Percentiles rank a stretch among this genome's conserved stretches.
phyloP scores from a whole-genome alignment of 495 filamentous ascomycete species.

The Tuber indicum region DNA sequence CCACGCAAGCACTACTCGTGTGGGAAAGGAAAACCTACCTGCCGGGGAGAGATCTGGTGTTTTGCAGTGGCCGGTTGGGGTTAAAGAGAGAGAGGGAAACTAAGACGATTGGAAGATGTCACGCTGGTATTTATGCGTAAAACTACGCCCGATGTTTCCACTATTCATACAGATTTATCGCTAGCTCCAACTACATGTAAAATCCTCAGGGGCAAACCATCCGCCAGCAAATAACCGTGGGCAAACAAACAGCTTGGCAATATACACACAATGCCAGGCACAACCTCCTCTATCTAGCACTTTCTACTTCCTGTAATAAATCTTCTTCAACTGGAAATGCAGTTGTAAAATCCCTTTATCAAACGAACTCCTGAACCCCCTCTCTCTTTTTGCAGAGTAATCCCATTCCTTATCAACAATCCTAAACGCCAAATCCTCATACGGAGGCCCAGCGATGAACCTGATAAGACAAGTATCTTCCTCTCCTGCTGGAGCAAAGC shows the following conservation, averaged over 20 bases:
- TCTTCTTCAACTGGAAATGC: slow-evolving; percentile 95
- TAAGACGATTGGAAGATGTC: neutral
- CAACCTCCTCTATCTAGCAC: neutral
- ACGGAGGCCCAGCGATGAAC: slow-evolving; percentile 91
- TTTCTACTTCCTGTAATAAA: slow-evolving; percentile 43
- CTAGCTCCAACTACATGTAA: neutral
- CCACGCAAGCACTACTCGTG: neutral
- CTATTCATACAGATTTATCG: neutral
- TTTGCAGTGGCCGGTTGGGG: neutral
- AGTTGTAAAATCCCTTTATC: slow-evolving; percentile 98
- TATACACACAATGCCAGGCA: neutral
- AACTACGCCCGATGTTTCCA: neutral
- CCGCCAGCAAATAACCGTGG: neutral
- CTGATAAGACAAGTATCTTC: slow-evolving; percentile 96
- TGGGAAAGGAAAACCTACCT: neutral
- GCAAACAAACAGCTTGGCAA: neutral
- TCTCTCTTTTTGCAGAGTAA: slow-evolving; percentile 88
- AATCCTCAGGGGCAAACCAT: neutral
- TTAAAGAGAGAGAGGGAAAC: neutral
- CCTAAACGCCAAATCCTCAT: slow-evolving; percentile 93
- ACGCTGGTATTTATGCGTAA: neutral
- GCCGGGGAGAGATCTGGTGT: neutral
- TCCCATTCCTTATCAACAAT: slow-evolving; percentile 99
- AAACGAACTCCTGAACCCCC: slow-evolving; percentile 93
- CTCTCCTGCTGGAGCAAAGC: slow-evolving; percentile 89